Evolutionary conservation across 495 filamentous ascomycete genomes (phyloP).

Genomic region (Lophiotrema nucula): DNA sequence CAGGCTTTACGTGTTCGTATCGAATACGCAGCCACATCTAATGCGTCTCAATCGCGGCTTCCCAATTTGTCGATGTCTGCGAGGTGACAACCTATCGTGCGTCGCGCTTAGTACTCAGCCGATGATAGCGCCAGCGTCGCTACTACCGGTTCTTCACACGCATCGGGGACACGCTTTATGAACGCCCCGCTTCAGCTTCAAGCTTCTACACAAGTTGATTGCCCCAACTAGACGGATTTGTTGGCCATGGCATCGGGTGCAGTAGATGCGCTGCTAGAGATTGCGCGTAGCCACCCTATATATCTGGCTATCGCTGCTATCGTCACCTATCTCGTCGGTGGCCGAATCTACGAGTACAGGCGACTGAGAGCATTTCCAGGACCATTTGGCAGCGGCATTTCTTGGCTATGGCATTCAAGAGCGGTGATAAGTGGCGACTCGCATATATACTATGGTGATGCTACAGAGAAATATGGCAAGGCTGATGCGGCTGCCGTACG

Average conservation of each 20-base stretch:
- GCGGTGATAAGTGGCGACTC: constrained; percentile 37
- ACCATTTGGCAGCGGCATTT: constrained; percentile 32
- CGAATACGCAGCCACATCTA: too few relatives aligned
- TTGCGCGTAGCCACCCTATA: neutral
- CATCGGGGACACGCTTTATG: too few relatives aligned
- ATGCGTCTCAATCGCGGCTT: too few relatives aligned
- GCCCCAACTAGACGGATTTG: too few relatives aligned
- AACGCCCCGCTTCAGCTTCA: too few relatives aligned
- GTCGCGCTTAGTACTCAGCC: too few relatives aligned
- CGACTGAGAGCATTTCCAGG: constrained; percentile 27
- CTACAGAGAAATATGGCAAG: constrained; percentile 41
- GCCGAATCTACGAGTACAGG: constrained; percentile 17
- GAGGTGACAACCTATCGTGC: too few relatives aligned
- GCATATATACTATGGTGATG: constrained; percentile 39
- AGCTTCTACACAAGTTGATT: neutral
- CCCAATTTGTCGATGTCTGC: too few relatives aligned
- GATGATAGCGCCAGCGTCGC: too few relatives aligned
- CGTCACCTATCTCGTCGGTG: neutral
- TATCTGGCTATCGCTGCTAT: constrained; percentile 1
- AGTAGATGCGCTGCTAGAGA: constrained; percentile 5
- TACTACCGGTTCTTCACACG: too few relatives aligned
- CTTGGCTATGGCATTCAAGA: constrained; percentile 39
- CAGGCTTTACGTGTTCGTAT: too few relatives aligned
- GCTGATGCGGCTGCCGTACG: neutral
- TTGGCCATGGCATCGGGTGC: constrained; percentile 13